These are phyloP conservation scores for Lenwebbia sp. DNA, from an alignment of 345 rosid species.

Conservation along the genomic window DNA sequence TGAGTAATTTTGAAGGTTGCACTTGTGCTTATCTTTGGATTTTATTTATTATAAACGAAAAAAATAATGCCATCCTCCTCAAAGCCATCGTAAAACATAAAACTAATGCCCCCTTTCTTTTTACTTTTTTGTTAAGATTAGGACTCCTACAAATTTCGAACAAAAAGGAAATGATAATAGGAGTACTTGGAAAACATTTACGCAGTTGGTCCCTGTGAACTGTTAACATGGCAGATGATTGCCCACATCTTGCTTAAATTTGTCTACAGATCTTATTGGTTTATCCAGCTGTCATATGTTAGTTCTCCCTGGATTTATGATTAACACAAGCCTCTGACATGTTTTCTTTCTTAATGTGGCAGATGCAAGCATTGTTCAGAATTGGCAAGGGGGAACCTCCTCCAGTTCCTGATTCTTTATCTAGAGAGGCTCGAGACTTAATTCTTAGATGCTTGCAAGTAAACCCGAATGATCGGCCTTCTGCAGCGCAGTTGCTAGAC, in stretches of 20 bases:
- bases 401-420: not conserved
- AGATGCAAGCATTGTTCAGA: conserved; percentile 2
- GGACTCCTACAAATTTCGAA: not conserved
- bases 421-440: not conserved
- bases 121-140: not conserved
- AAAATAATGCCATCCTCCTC: not conserved
- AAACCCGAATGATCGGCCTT: not conserved
- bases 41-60: not conserved
- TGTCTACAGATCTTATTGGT: not conserved
- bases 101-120: not conserved
- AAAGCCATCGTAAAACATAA: not conserved
- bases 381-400: conserved; percentile 3
- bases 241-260: not conserved
- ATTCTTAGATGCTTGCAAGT: conserved; percentile 3
- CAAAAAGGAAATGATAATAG: not conserved
- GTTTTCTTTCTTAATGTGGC: not conserved
- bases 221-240: not conserved
- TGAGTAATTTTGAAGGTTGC: not conserved
- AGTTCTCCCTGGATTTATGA: not conserved
- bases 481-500: not conserved
- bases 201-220: not conserved
- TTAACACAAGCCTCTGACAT: not conserved
- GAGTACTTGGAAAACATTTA: not conserved
- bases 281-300: not conserved
- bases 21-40: not conserved